Evolutionary conservation across 78 protist species (phyloP), one percentile per base, ranked within the genome.

Genomic region (Thecamonas trahens): DNA sequence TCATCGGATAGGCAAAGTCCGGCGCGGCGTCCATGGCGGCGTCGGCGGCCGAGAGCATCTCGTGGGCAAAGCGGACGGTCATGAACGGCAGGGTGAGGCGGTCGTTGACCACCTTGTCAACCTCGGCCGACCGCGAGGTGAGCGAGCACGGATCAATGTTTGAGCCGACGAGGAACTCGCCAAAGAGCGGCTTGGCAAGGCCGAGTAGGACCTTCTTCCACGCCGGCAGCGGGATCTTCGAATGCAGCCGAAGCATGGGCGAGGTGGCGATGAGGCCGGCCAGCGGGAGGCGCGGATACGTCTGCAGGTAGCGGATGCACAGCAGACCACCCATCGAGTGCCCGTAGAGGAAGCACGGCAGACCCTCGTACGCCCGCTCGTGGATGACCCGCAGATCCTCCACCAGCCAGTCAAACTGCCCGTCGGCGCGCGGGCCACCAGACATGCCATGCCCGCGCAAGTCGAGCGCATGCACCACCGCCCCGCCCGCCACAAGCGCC

Each of bases 241-340:
- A 31, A 0, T 22, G 20, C 9, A 61, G 66, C 11, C 15, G 18
- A 18, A 61, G 32, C 11, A 61, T 11, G 11, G 66, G 66, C 17
- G 66, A 61, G n/a, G 66, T 40, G 18, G 31, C 1, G 45, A 61
- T 61, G 11, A 40, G 44, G 11, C 66, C 66, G 13, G 20, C 66
- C 13, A 61, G 20, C 17, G 44, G 66, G 17, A 40, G 31, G 20
- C 13, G 32, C 24, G 66, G 66, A 40, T 61, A 40, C 42, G 66
- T 61, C 32, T 61, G 66, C 28, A 61, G 20, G 50, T 61, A 61
- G 22, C 66, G 22, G 14, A 61, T 18, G 29, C 20, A 26, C 26
- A 40, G 44, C 66, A 61, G 11, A 9, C 66, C 66, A 17, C 71
- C 71, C 71, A 67, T 67, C 15, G 55, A 45, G 39, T 67, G 71